Evolutionary conservation across 805 yeast genomes (phyloP).

Genomic region (Cyberlindnera suaveolens): DNA sequence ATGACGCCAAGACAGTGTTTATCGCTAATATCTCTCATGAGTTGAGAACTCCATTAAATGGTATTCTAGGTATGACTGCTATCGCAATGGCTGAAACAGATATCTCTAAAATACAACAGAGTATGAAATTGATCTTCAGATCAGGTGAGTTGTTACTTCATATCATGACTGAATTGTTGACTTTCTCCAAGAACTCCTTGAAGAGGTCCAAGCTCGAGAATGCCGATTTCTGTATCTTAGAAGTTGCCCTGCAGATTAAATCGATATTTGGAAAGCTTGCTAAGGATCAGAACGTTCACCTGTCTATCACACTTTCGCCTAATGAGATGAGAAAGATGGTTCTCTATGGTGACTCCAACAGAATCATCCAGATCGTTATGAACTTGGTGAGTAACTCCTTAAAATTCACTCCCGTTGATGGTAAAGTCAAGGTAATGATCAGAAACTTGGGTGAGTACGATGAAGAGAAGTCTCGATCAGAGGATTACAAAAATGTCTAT

Average conservation of each 20-base stretch:
- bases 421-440: slow-evolving; percentile 62
- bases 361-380: slow-evolving; percentile 89
- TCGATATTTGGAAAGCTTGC: slow-evolving; percentile 83
- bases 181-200: slow-evolving; percentile 87
- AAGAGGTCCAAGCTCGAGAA: slow-evolving; percentile 80
- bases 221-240: slow-evolving; percentile 71
- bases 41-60: slow-evolving; percentile 90
- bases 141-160: slow-evolving; percentile 89
- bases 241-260: slow-evolving; percentile 77
- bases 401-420: slow-evolving; percentile 89
- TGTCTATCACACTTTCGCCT: slow-evolving; percentile 60
- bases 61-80: slow-evolving; percentile 93
- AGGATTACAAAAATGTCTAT: slow-evolving; percentile 40
- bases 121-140: slow-evolving; percentile 76
- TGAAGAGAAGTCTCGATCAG: slow-evolving; percentile 36
- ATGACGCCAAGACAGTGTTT: slow-evolving; percentile 92
- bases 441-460: slow-evolving; percentile 70
- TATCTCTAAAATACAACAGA: slow-evolving; percentile 57
- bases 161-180: slow-evolving; percentile 81
- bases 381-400: slow-evolving; percentile 85
- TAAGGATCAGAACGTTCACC: slow-evolving; percentile 64
- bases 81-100: slow-evolving; percentile 87
- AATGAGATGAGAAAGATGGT: slow-evolving; percentile 54
- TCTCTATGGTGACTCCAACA: slow-evolving; percentile 79
- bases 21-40: slow-evolving; percentile 93